A percentile compares a stretch with the other conserved stretches of the same genome.
Evolutionary conservation across 495 filamentous ascomycete genomes (phyloP).

Genomic region (Neurospora discreta): DNA sequence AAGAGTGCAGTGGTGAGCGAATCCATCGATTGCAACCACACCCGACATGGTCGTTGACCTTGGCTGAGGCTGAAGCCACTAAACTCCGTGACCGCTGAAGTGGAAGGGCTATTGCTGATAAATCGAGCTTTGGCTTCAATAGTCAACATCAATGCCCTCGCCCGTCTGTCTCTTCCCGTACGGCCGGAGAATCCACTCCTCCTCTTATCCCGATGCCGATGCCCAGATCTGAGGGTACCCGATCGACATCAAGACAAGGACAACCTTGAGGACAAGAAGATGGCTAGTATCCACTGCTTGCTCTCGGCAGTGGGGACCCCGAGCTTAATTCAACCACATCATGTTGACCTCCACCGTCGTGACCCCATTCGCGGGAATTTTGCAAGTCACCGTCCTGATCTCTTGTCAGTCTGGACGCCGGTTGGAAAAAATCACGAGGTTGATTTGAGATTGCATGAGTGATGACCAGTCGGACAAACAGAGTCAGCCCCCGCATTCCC

Average conservation of each 20-base stretch:
- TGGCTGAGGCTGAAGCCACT: not conserved
- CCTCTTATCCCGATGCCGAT: not conserved
- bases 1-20: not conserved
- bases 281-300: not conserved
- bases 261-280: not conserved
- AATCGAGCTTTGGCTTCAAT: not conserved
- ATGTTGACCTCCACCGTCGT: not conserved
- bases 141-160: not conserved
- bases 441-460: not conserved
- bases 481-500: not conserved
- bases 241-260: not conserved
- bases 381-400: not conserved
- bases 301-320: not conserved
- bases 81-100: not conserved
- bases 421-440: not conserved
- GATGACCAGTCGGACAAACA: not conserved
- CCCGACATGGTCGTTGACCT: not conserved
- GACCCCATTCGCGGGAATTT: not conserved
- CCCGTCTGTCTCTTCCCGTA: not conserved
- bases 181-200: not conserved
- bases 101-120: not conserved
- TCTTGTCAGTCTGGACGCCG: not conserved
- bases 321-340: not conserved
- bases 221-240: not conserved
- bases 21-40: not conserved